Base-by-base conservation (phyloP, 768 basidiomycete species). In the Mycena vitilis region DNA sequence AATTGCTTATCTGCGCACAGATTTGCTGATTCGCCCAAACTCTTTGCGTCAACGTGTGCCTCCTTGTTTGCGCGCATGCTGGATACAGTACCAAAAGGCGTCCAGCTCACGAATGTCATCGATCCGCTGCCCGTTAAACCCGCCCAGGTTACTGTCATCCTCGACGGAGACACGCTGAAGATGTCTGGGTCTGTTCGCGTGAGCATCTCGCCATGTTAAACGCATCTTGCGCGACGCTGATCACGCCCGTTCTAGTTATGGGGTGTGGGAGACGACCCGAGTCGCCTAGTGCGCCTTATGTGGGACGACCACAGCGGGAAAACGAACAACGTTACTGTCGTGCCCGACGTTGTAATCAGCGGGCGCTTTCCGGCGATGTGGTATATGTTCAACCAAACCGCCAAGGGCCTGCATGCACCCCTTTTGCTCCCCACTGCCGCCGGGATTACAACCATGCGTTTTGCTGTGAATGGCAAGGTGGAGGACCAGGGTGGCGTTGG, bases 11-110 rank as follows among this genome's bases (percentile, higher is more conserved):
- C 10, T 20, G 22, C n/a, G n/a, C 23, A 2, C 34, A 55, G 45
- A 42, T 65, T 65, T 45, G 64, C 49, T n/a, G 49, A 54, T 25
- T 54, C 47, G 23, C 55, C 62, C 9, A 44, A 51, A 16, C 30
- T 42, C 23, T 65, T 65, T 34, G 22, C 54, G 10, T 54, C 64
- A n/a, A 54, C 38, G 15, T 65, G 64, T 34, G 38, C 40, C 10
- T 12, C 44, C 12, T 25, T 65, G 44, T 51, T 65, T 23, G 63
- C 44, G 30, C 55, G 64, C 23, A 65, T 65, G 63, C 25, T 65
- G 11, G 51, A 65, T 25, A 65, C 63, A 0, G 63, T 65, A 12
- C 63, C 63, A 8, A 56, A 13, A 16, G 52, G 15, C 3, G 63
- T 65, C 5, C 18, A 65, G 54, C 63, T 65, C 22, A 52, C 53